phyloP scores from a whole-genome alignment of 768 basidiomycete species.

The Rhodotorula diobovata region DNA sequence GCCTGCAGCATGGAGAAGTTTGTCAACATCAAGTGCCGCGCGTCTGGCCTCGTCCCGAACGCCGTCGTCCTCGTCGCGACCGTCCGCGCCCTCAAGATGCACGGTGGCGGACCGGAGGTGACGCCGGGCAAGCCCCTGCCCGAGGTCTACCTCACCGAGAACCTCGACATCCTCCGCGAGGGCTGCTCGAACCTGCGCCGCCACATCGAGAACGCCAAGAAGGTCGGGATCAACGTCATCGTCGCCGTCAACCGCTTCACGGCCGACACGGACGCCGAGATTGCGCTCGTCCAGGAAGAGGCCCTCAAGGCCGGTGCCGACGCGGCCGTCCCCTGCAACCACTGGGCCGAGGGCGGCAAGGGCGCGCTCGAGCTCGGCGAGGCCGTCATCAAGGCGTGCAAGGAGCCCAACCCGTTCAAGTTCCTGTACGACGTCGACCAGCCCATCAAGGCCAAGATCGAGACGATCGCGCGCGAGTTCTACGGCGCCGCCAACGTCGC shows the following conservation, averaged over 20 bases:
- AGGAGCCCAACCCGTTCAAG: constrained; percentile 63
- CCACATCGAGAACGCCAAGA: constrained; percentile 90
- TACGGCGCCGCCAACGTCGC: constrained; percentile 88
- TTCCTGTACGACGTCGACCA: constrained; percentile 71
- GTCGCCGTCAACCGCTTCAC: constrained; percentile 92
- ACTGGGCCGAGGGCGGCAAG: constrained; percentile 93
- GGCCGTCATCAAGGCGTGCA: constrained; percentile 81
- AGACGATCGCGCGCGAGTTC: constrained; percentile 56
- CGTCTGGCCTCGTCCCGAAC: constrained; percentile 86
- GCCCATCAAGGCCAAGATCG: constrained; percentile 82
- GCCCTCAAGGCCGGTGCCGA: constrained; percentile 83
- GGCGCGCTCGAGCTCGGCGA: constrained; percentile 87
- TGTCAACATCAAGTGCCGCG: constrained; percentile 98
- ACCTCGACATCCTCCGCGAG: constrained; percentile 78
- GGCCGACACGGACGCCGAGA: constrained; percentile 85
- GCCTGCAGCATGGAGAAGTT: constrained; percentile 81
- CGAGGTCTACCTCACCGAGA: constrained; percentile 89
- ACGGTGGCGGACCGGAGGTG: constrained; percentile 94
- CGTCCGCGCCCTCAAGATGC: constrained; percentile 97
- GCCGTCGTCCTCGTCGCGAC: constrained; percentile 95
- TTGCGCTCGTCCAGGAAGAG: constrained; percentile 73
- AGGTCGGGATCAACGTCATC: constrained; percentile 93
- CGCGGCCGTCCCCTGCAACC: constrained; percentile 89
- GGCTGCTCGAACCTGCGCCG: constrained; percentile 88
- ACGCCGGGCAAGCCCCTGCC: constrained; percentile 90